phyloP scores from a whole-genome alignment of 2,329 filamentous ascomycete species.

The Sporothrix curviconia region DNA sequence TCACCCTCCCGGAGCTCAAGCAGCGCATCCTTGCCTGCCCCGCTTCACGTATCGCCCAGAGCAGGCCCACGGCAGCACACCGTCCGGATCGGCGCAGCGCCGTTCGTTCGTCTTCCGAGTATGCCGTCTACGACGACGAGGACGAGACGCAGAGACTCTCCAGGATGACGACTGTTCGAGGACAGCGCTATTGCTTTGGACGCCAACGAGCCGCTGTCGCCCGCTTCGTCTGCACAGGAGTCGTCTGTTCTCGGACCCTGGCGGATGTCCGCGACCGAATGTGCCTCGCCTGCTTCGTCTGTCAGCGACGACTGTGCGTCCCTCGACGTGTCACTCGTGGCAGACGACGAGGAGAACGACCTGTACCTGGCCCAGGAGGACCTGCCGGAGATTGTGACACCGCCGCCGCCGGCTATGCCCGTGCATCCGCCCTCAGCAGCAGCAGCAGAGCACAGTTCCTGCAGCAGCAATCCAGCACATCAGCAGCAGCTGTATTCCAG shows the following conservation, averaged over 20 bases:
- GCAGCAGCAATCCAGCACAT: background rate
- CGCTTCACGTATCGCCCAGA: constrained; percentile 52
- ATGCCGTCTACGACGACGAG: constrained; percentile 14
- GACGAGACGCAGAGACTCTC: constrained; percentile 32
- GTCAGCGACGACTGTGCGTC: constrained; percentile 10
- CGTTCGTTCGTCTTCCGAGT: constrained; percentile 1
- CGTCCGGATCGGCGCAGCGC: constrained; percentile 36
- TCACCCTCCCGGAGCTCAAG: constrained; percentile 73
- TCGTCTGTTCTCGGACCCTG: constrained; percentile 27
- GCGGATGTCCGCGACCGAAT: background rate
- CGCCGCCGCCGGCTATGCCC: constrained; percentile 27
- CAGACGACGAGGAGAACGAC: constrained; percentile 28
- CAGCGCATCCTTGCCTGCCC: constrained; percentile 70
- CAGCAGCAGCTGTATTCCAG: background rate
- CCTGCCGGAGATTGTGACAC: constrained; percentile 32
- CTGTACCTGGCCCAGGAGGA: constrained; percentile 44
- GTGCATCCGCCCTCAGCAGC: constrained; percentile 11
- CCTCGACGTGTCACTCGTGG: constrained; percentile 18
- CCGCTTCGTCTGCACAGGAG: constrained; percentile 33
- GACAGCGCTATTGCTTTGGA: constrained; percentile 37
- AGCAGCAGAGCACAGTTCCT: background rate
- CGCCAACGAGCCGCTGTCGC: constrained; percentile 35
- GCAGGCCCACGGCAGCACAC: constrained; percentile 24
- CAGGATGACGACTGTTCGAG: constrained; percentile 22
- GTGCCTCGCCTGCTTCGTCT: constrained; percentile 21